These are phyloP conservation scores for Nannizzia gypsea DNA, from an alignment of 2,329 filamentous ascomycete species.

Conservation along the genomic window DNA sequence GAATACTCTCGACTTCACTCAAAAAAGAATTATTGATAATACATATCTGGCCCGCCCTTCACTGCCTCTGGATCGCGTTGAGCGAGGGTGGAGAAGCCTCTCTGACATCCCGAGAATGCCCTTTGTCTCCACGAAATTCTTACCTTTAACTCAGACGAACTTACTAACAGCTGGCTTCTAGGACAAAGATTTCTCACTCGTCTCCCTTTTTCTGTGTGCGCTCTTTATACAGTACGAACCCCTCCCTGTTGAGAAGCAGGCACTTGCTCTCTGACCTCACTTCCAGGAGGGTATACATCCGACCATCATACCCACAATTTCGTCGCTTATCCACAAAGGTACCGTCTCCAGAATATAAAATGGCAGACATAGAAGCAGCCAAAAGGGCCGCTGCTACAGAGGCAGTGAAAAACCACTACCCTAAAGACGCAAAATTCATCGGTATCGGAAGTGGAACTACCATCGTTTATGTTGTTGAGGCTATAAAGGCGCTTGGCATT, in stretches of 20 bases:
- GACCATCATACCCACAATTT: not conserved
- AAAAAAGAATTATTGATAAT: not conserved
- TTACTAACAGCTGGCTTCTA: not conserved
- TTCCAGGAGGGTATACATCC: not conserved
- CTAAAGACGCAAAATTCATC: slow-evolving; percentile 44
- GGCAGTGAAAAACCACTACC: slow-evolving; percentile 51
- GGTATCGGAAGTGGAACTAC: slow-evolving; percentile 56
- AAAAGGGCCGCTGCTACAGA: slow-evolving; percentile 48
- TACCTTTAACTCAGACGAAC: not conserved
- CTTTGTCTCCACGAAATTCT: not conserved
- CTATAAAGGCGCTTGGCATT: slow-evolving; percentile 42
- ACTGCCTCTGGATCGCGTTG: no score
- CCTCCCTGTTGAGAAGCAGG: not conserved
- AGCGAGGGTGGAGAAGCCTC: not conserved
- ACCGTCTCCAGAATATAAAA: slow-evolving; percentile 15
- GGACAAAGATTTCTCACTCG: not conserved
- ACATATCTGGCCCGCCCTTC: not conserved
- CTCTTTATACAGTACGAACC: not conserved
- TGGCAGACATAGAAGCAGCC: slow-evolving; percentile 42
- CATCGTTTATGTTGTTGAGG: slow-evolving; percentile 56
- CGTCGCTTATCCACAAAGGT: not conserved
- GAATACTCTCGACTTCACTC: not conserved
- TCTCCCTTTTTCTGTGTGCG: not conserved
- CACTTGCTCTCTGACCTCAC: not conserved
- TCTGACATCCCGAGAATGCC: not conserved